Conservation (phyloP, 1,284 basidiomycete genomes). For the Kalmanozyma brasiliensis region DNA sequence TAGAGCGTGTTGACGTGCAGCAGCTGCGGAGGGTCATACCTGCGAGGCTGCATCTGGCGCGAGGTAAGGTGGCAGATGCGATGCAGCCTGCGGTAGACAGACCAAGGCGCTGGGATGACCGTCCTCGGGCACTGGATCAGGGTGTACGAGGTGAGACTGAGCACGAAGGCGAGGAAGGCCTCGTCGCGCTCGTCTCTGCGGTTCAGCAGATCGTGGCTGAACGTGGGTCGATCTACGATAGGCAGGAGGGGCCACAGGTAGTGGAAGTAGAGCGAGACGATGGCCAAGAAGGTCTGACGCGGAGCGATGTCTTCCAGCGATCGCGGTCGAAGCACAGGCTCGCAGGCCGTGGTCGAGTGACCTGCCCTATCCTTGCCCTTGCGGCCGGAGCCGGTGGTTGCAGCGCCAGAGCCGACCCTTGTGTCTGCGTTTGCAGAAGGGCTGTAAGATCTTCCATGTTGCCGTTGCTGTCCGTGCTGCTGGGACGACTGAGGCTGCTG, state of each 20-base stretch:
- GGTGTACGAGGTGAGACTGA: conserved; percentile 53
- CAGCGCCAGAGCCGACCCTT: background rate
- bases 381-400: background rate
- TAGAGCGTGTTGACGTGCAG: conserved; percentile 55
- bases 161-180: conserved; percentile 49
- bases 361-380: conserved; percentile 11
- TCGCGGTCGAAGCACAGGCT: conserved; percentile 44
- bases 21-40: conserved; percentile 46
- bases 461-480: conserved; percentile 1
- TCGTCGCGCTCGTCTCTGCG: conserved; percentile 50
- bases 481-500: background rate
- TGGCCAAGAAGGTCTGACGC: conserved; percentile 49
- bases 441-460: background rate
- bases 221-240: conserved; percentile 47
- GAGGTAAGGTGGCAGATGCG: conserved; percentile 54
- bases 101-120: conserved; percentile 48
- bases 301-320: conserved; percentile 56
- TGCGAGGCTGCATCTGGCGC: conserved; percentile 47
- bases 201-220: conserved; percentile 50
- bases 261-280: conserved; percentile 53
- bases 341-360: conserved; percentile 33
- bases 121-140: conserved; percentile 51
- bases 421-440: background rate
- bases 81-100: conserved; percentile 49
- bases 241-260: conserved; percentile 54